Conservation (phyloP, 768 basidiomycete genomes). For the Astraeus odoratus region DNA sequence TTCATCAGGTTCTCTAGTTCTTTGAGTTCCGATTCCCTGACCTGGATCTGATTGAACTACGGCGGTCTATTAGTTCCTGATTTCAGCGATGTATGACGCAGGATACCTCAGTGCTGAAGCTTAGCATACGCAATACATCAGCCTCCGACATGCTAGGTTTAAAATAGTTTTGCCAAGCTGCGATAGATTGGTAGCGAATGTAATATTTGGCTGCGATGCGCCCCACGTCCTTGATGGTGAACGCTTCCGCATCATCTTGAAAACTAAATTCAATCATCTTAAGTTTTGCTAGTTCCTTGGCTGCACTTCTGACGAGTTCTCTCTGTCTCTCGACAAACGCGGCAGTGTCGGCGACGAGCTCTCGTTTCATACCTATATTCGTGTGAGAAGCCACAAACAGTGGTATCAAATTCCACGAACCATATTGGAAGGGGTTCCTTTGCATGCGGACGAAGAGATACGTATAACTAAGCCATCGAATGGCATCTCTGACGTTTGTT, state of each 20-base stretch:
- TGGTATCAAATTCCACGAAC: constrained; percentile 31
- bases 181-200: constrained; percentile 78
- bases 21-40: constrained; percentile 81
- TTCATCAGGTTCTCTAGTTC: constrained; percentile 72
- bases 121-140: constrained; percentile 79
- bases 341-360: constrained; percentile 63
- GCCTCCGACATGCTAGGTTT: constrained; percentile 85
- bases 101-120: constrained; percentile 83
- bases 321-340: constrained; percentile 62
- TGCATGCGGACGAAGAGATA: constrained; percentile 95
- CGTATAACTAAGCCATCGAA: constrained; percentile 95
- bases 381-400: constrained; percentile 6
- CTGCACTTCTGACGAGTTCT: constrained; percentile 60
- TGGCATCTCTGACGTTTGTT: constrained; percentile 74
- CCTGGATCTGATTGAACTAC: constrained; percentile 92
- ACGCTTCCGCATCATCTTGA: constrained; percentile 37
- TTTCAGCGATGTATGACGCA: not conserved
- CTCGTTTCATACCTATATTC: constrained; percentile 62
- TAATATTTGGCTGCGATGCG: constrained; percentile 97
- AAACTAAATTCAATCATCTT: constrained; percentile 78
- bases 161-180: constrained; percentile 78
- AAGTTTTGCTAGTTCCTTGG: constrained; percentile 55
- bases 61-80: not conserved
- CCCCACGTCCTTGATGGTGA: constrained; percentile 85
- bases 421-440: constrained; percentile 83